Percentiles rank a stretch among this genome's conserved stretches.
Conservation (phyloP, 371 early-diverging fungal species). For the Capillidium heterosporum region DNA sequence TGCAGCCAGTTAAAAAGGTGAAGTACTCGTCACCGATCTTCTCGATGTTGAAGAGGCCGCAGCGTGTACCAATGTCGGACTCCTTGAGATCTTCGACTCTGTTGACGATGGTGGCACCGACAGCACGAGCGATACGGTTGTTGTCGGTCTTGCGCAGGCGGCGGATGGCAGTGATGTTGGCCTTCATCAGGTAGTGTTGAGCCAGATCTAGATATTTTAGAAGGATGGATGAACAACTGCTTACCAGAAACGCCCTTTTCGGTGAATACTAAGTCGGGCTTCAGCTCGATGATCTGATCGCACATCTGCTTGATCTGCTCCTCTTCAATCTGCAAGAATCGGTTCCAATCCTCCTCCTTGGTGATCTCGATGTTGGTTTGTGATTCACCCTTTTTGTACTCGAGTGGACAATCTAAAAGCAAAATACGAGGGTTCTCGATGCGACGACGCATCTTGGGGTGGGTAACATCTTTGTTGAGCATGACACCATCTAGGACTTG, state of each 20-base stretch:
- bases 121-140: slow-evolving; percentile 95
- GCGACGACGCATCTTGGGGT: slow-evolving; percentile 97
- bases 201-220: slow-evolving; percentile 52
- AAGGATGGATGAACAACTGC: slow-evolving; percentile 7
- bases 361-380: slow-evolving; percentile 98
- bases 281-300: slow-evolving; percentile 85
- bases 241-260: slow-evolving; percentile 97
- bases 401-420: slow-evolving; percentile 97
- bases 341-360: slow-evolving; percentile 91
- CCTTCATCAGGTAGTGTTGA: slow-evolving; percentile 94
- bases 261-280: slow-evolving; percentile 98
- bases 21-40: slow-evolving; percentile 99
- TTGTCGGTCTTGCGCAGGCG: slow-evolving; percentile 98
- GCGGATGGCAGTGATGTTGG: slow-evolving; percentile 96
- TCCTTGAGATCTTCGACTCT: slow-evolving; percentile 94
- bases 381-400: slow-evolving; percentile 99
- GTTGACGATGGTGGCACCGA: slow-evolving; percentile 96
- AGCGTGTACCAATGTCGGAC: slow-evolving; percentile 84
- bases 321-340: slow-evolving; percentile 97
- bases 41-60: slow-evolving; percentile 90
- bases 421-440: slow-evolving; percentile 98
- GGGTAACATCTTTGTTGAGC: slow-evolving; percentile 99
- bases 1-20: slow-evolving; percentile 86
- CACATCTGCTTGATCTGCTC: slow-evolving; percentile 96
- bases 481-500: slow-evolving; percentile 97